phyloP scores from a whole-genome alignment of 2,329 filamentous ascomycete species.

The Ophiognomonia clavigignenti-juglandacearum region DNA sequence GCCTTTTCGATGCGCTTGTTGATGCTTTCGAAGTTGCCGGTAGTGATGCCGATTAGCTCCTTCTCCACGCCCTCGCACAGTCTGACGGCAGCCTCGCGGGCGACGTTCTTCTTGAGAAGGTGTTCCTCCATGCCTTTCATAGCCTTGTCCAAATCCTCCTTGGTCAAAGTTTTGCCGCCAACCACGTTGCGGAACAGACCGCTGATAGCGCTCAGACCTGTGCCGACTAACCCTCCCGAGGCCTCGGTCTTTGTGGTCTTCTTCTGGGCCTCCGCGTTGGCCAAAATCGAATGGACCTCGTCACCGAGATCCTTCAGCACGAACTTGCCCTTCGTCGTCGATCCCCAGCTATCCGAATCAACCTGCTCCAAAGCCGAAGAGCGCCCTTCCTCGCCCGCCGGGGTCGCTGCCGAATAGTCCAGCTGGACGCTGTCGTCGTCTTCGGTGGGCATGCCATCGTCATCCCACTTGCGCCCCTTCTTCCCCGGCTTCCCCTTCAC shows the following conservation, averaged over 20 bases:
- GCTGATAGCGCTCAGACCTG: constrained; percentile 76
- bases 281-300: constrained; percentile 85
- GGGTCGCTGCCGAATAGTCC: constrained; percentile 78
- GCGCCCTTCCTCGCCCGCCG: constrained; percentile 47
- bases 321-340: constrained; percentile 85
- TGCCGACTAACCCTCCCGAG: constrained; percentile 65
- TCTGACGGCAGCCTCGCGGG: constrained; percentile 85
- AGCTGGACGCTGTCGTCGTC: constrained; percentile 74
- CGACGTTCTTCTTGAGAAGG: constrained; percentile 91
- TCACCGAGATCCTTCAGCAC: constrained; percentile 90
- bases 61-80: constrained; percentile 88
- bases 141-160: constrained; percentile 83
- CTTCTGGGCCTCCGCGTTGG: constrained; percentile 68
- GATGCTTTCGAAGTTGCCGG: constrained; percentile 83
- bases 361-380: constrained; percentile 66
- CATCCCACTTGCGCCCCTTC: constrained; percentile 88
- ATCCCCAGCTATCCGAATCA: constrained; percentile 78
- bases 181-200: constrained; percentile 93
- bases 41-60: constrained; percentile 86
- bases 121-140: constrained; percentile 97
- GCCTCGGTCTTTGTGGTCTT: constrained; percentile 38
- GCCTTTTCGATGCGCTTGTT: constrained; percentile 77
- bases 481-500: constrained; percentile 60
- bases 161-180: constrained; percentile 86
- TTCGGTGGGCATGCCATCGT: constrained; percentile 81